phyloP scores from a whole-genome alignment of 768 basidiomycete genomes.

The Leccinellum albellum region DNA sequence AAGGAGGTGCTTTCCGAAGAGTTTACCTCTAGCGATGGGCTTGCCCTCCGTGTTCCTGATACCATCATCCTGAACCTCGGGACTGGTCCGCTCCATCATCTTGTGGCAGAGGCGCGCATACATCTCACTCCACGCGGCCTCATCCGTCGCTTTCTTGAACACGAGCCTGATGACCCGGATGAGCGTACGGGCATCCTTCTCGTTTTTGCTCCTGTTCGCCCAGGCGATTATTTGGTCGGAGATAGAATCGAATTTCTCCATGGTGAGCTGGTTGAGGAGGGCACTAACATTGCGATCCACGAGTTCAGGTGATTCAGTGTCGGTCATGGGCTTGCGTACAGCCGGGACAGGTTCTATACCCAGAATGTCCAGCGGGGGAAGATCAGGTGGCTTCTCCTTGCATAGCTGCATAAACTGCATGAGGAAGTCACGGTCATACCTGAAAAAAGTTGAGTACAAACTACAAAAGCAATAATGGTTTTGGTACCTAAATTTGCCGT shows the following conservation, averaged over 20 bases:
- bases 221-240: conserved; percentile 91
- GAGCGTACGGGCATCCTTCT: conserved; percentile 89
- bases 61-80: conserved; percentile 83
- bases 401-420: conserved; percentile 96
- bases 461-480: not conserved
- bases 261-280: conserved; percentile 94
- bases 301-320: no score
- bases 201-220: conserved; percentile 91
- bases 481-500: conserved; percentile 82
- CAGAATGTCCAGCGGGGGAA: conserved; percentile 86
- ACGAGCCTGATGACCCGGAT: conserved; percentile 95
- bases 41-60: conserved; percentile 79
- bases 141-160: conserved; percentile 96
- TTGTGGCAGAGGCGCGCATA: conserved; percentile 92
- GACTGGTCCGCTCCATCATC: conserved; percentile 91
- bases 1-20: conserved; percentile 97
- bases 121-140: conserved; percentile 95
- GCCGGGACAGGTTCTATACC: conserved; percentile 93
- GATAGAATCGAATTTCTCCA: conserved; percentile 95
- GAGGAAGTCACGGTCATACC: conserved; percentile 97
- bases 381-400: conserved; percentile 88
- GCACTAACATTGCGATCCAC: conserved; percentile 80
- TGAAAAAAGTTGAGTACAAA: conserved; percentile 27
- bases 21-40: conserved; percentile 86
- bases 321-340: no score